Evolutionary conservation across 768 basidiomycete species (phyloP).

Genomic region (Leucocoprinus birnbaumii): DNA sequence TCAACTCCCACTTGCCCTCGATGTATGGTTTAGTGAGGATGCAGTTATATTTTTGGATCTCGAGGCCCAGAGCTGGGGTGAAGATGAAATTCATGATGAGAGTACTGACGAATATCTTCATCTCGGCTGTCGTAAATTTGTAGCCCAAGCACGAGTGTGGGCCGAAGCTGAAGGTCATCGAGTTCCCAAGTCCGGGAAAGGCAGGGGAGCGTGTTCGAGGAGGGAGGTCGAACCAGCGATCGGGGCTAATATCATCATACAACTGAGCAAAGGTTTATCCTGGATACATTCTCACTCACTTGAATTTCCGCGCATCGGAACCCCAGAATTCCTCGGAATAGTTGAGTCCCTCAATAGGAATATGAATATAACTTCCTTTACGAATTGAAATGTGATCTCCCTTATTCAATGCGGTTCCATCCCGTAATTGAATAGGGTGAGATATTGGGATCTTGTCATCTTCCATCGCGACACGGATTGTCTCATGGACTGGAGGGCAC

Average conservation of each 20-base stretch:
- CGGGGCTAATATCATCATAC: conserved; percentile 10
- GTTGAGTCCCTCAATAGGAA: conserved; percentile 57
- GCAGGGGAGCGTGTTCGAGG: conserved; percentile 27
- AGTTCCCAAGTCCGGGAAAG: conserved; percentile 45
- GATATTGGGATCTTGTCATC: conserved; percentile 56
- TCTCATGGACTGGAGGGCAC: conserved; percentile 54
- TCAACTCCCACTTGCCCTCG: conserved; percentile 33
- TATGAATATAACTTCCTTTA: conserved; percentile 54
- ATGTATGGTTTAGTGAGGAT: conserved; percentile 51
- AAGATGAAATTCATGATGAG: conserved; percentile 46
- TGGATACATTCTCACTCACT: conserved; percentile 32
- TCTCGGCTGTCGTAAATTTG: conserved; percentile 45
- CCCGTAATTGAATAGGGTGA: conserved; percentile 36
- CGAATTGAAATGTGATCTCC: conserved; percentile 35
- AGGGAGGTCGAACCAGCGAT: conserved; percentile 48
- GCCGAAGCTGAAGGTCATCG: conserved; percentile 55
- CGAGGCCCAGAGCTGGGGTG: conserved; percentile 32
- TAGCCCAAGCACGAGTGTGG: conserved; percentile 48
- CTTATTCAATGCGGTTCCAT: conserved; percentile 31
- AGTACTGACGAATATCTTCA: conserved; percentile 47
- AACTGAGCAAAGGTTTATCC: too few species aligned
- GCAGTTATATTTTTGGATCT: conserved; percentile 44
- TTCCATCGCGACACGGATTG: conserved; percentile 50
- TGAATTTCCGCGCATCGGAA: conserved; percentile 47
- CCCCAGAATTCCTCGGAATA: conserved; percentile 54